Percentiles rank a stretch among this genome's conserved stretches.
Evolutionary conservation across 129 eudicot genomes (phyloP).

Genomic region (Chrysanthemum lavandulifolium): DNA sequence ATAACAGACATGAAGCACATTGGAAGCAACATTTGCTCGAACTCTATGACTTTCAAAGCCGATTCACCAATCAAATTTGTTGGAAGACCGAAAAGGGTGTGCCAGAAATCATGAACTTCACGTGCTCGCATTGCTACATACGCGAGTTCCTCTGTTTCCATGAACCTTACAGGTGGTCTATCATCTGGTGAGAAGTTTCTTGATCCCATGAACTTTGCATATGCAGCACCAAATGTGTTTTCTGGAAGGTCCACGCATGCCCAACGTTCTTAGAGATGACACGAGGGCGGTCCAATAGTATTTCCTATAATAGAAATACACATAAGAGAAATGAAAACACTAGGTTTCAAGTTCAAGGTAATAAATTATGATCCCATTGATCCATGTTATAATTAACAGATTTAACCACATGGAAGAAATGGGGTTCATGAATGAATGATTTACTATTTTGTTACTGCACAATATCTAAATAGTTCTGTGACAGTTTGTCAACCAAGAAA

Average conservation of each 20-base stretch:
- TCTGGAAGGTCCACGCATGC: constrained; percentile 83
- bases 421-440: not conserved
- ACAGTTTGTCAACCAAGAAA: not conserved
- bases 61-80: constrained; percentile 88
- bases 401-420: not conserved
- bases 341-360: not conserved
- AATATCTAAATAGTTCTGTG: not conserved
- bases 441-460: not conserved
- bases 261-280: constrained; percentile 72
- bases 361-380: not conserved
- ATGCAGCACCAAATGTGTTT: constrained; percentile 93
- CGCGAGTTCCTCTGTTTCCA: constrained; percentile 93
- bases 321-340: no score
- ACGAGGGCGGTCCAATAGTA: constrained; percentile 76
- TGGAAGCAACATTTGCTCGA: constrained; percentile 91
- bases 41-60: constrained; percentile 84
- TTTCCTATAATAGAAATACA: constrained; percentile 37
- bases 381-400: not conserved
- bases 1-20: constrained; percentile 84
- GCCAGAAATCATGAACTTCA: constrained; percentile 96
- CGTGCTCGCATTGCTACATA: constrained; percentile 92
- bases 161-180: constrained; percentile 88
- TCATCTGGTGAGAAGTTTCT: constrained; percentile 96
- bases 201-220: constrained; percentile 94
- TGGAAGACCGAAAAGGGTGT: constrained; percentile 86